These are phyloP conservation scores for Solanum peruvianum DNA, from an alignment of 257 asterid species.

Conservation along the genomic window DNA sequence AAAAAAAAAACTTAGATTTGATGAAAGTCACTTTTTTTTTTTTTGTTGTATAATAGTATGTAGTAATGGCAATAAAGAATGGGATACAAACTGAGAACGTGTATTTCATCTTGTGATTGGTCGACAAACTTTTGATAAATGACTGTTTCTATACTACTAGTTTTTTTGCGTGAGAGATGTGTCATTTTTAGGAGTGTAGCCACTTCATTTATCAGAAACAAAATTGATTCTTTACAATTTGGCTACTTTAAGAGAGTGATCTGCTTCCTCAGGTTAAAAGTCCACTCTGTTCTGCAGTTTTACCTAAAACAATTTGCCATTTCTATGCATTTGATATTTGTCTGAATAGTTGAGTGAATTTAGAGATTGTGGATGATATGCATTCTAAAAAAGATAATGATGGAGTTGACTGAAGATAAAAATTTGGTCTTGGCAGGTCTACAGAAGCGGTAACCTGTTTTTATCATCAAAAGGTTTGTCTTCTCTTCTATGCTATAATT, in stretches of 20 bases:
- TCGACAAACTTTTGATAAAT: not conserved
- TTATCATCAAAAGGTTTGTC: slow-evolving; percentile 85
- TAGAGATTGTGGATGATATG: not conserved
- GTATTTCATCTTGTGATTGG: not conserved
- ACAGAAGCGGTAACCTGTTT: slow-evolving; percentile 85
- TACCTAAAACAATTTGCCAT: not conserved
- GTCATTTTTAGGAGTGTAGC: not conserved
- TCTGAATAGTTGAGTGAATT: not conserved
- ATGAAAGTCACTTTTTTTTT: not conserved
- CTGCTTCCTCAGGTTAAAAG: not conserved
- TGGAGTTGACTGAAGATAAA: not conserved
- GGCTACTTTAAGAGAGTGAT: not conserved
- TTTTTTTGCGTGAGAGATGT: not conserved
- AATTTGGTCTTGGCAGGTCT: slow-evolving; percentile 53
- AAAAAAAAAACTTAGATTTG: not conserved
- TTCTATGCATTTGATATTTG: not conserved
- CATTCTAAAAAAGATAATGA: not conserved
- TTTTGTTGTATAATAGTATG: not conserved
- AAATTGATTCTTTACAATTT: not conserved
- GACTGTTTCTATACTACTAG: not conserved
- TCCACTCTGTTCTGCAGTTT: not conserved
- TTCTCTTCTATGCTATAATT: slow-evolving; percentile 8
- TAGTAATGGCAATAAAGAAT: not conserved
- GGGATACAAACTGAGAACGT: not conserved
- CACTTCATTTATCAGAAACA: not conserved